phyloP scores from a whole-genome alignment of 1,139 yeast genomes.

The Sugiyamaella xylanicola region DNA sequence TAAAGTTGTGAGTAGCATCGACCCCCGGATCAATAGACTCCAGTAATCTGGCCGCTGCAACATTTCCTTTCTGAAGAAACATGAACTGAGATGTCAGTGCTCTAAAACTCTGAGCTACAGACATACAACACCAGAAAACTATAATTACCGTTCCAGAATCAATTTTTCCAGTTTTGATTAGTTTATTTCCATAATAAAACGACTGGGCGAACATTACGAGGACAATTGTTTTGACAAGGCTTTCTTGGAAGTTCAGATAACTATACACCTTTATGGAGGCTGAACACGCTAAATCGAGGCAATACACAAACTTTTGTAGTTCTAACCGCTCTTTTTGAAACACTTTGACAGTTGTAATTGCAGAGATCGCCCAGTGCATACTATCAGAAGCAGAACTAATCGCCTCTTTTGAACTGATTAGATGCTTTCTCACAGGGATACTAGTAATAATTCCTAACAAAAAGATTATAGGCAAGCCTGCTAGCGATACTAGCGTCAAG shows the following conservation, averaged over 20 bases:
- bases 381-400: conserved; percentile 61
- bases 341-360: conserved; percentile 62
- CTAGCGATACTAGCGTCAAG: conserved; percentile 71
- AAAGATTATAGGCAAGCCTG: conserved; percentile 69
- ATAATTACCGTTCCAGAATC: conserved; percentile 69
- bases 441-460: conserved; percentile 56
- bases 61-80: conserved; percentile 35
- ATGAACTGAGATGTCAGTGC: conserved; percentile 32
- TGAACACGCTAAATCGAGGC: conserved; percentile 50
- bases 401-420: conserved; percentile 58
- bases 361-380: conserved; percentile 68
- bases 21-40: conserved; percentile 11
- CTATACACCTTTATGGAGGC: conserved; percentile 53
- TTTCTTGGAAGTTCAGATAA: conserved; percentile 59
- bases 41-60: conserved; percentile 29
- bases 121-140: conserved; percentile 77
- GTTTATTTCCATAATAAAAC: conserved; percentile 80
- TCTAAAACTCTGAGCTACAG: conserved; percentile 60
- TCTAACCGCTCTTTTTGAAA: conserved; percentile 63
- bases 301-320: conserved; percentile 46
- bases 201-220: conserved; percentile 85
- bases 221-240: conserved; percentile 57
- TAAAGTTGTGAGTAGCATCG: conserved; percentile 19
- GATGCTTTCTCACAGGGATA: conserved; percentile 50
- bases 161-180: conserved; percentile 56